Percentiles rank a stretch among this genome's conserved stretches.
phyloP scores from a whole-genome alignment of 2,329 filamentous ascomycete species.

The Penicillium hesseltinei region DNA sequence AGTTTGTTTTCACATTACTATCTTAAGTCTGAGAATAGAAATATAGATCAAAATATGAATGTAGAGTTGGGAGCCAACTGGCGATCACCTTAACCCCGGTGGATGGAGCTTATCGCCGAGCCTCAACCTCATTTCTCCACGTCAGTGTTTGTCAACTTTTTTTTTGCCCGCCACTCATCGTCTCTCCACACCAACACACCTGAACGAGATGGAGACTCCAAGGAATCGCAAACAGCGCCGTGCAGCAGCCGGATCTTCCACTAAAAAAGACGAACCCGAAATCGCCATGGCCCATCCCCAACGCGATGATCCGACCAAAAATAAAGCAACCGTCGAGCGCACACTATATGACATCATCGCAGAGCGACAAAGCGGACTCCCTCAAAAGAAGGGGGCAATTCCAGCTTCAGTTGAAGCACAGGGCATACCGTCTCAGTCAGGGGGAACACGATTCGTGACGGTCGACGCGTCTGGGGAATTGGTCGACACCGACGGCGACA shows the following conservation, averaged over 20 bases:
- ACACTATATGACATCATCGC: conserved; percentile 48
- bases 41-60: not conserved
- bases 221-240: conserved; percentile 44
- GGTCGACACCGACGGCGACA: conserved; percentile 18
- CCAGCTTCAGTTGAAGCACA: conserved; percentile 1
- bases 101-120: conserved; percentile 10
- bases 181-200: not conserved
- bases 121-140: conserved; percentile 8
- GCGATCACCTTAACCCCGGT: conserved; percentile 2
- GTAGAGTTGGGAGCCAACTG: not conserved
- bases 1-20: not conserved
- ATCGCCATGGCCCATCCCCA: conserved; percentile 22
- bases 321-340: conserved; percentile 28
- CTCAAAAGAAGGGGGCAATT: not conserved
- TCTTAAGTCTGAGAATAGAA: not conserved
- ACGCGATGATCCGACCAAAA: conserved; percentile 29
- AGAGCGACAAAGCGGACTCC: conserved; percentile 41
- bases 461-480: conserved; percentile 30
- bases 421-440: conserved; percentile 11
- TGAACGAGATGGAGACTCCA: conserved; percentile 28
- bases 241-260: conserved; percentile 29
- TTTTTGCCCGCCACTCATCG: not conserved
- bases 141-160: conserved; percentile 9
- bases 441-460: conserved; percentile 35
- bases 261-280: conserved; percentile 11